phyloP scores from a whole-genome alignment of 169 alveolate genomes.

The Nephromyces sp. region DNA sequence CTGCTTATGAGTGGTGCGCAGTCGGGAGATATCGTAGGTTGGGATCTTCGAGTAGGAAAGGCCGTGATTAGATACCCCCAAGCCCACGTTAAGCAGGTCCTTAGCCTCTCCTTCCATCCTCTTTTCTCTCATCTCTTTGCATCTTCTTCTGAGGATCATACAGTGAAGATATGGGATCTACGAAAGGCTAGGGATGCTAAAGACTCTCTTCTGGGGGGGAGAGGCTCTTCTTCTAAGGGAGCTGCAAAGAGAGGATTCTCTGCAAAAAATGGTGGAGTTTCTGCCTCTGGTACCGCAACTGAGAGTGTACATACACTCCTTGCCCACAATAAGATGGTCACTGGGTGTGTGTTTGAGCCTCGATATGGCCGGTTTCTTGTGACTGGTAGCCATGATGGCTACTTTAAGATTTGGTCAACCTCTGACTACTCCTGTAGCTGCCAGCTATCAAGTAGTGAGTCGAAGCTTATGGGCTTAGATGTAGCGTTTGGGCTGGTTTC shows the following conservation, averaged over 20 bases:
- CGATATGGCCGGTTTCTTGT: conserved; percentile 14
- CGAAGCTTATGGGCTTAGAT: conserved; percentile 21
- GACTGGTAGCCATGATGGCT: conserved; percentile 21
- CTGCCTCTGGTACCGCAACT: neutral
- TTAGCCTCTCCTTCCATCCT: conserved; percentile 52
- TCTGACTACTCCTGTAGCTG: conserved; percentile 10
- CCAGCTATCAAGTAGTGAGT: conserved; percentile 18
- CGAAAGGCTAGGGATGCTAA: conserved; percentile 35
- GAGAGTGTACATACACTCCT: neutral
- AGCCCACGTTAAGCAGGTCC: conserved; percentile 65
- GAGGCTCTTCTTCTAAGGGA: neutral
- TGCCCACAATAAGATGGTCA: conserved; percentile 30
- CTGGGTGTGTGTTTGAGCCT: conserved; percentile 24
- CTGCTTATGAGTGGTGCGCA: conserved; percentile 73
- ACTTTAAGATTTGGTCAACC: conserved; percentile 20
- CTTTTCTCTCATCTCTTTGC: conserved; percentile 57
- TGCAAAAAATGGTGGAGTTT: conserved; percentile 1
- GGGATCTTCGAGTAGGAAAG: conserved; percentile 80
- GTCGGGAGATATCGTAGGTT: conserved; percentile 64
- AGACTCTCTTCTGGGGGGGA: conserved; percentile 3
- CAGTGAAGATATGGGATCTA: conserved; percentile 77
- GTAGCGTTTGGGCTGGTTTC: neutral
- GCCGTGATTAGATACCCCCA: conserved; percentile 49
- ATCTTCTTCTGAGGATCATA: conserved; percentile 76
- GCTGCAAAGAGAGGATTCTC: neutral